phyloP scores from a whole-genome alignment of 176 grass and related monocot genomes.

The Oryza glumipatula region DNA sequence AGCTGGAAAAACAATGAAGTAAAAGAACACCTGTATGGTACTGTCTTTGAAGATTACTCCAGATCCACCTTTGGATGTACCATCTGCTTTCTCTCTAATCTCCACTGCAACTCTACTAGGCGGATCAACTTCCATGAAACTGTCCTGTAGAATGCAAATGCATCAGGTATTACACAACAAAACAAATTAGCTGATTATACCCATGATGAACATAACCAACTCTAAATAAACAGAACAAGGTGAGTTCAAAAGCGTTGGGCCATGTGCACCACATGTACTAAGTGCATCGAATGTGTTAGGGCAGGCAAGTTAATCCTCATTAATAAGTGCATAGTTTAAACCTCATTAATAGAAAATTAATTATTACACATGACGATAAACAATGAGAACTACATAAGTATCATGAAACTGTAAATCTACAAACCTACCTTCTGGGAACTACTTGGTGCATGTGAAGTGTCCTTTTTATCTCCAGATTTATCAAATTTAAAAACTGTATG shows the following conservation, averaged over 20 bases:
- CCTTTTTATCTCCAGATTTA: conserved; percentile 45
- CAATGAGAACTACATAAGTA: conserved; percentile 10
- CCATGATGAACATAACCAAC: conserved; percentile 7
- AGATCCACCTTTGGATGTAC: conserved; percentile 33
- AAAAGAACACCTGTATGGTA: conserved; percentile 42
- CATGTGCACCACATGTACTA: background rate
- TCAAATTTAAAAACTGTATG: conserved; percentile 51
- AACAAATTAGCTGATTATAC: conserved; percentile 12
- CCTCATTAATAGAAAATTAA: background rate
- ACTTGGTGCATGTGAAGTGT: conserved; percentile 16
- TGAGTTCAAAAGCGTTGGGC: conserved; percentile 2
- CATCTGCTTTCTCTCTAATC: conserved; percentile 27
- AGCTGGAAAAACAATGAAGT: conserved; percentile 11
- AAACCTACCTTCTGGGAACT: conserved; percentile 41
- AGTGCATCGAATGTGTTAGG: background rate
- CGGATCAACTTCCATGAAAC: conserved; percentile 56
- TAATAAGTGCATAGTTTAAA: background rate
- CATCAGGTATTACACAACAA: background rate
- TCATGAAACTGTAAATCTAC: conserved; percentile 5
- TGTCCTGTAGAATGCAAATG: conserved; percentile 43
- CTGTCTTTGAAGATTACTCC: conserved; percentile 29
- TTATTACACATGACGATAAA: background rate
- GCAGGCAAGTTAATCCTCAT: background rate
- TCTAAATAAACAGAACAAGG: conserved; percentile 20
- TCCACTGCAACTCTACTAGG: conserved; percentile 38